Evolutionary conservation across 192 early-diverging fungal species (phyloP).

Genomic region (Backusella tarrabulga): DNA sequence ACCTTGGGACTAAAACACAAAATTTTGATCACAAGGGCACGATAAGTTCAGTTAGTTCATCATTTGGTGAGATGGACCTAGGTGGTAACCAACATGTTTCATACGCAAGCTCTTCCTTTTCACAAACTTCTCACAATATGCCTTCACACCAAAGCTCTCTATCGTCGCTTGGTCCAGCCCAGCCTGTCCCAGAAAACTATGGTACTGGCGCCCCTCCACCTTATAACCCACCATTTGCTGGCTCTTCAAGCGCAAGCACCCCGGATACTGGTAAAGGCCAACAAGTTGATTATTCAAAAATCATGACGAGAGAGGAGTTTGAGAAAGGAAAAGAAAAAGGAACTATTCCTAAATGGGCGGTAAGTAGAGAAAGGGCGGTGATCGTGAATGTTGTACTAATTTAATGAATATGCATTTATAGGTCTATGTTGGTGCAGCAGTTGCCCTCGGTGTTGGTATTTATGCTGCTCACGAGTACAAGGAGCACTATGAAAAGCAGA

Average conservation of each 20-base stretch:
- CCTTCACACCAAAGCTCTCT: constrained; percentile 4
- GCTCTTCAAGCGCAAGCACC: not conserved
- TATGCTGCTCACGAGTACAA: constrained; percentile 32
- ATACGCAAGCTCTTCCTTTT: not conserved
- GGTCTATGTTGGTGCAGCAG: constrained; percentile 33
- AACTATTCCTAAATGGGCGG: constrained; percentile 31
- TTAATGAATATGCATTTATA: constrained; percentile 21
- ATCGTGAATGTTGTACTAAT: not conserved
- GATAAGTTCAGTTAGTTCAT: not conserved
- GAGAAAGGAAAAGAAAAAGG: constrained; percentile 3
- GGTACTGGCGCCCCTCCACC: constrained; percentile 33
- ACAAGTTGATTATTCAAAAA: not conserved
- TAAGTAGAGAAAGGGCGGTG: constrained; percentile 2
- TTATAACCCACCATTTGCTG: constrained; percentile 15
- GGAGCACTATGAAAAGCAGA: constrained; percentile 25
- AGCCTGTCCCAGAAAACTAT: constrained; percentile 27
- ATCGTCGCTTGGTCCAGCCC: constrained; percentile 21
- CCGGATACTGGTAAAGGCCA: not conserved
- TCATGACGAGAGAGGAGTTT: not conserved
- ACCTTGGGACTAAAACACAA: not conserved
- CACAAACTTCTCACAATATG: not conserved
- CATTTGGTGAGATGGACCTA: constrained; percentile 1
- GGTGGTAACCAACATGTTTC: not conserved
- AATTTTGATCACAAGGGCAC: not conserved
- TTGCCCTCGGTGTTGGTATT: constrained; percentile 30